Conservation (phyloP, 2,329 filamentous ascomycete species). For the Fusarium penzigii region DNA sequence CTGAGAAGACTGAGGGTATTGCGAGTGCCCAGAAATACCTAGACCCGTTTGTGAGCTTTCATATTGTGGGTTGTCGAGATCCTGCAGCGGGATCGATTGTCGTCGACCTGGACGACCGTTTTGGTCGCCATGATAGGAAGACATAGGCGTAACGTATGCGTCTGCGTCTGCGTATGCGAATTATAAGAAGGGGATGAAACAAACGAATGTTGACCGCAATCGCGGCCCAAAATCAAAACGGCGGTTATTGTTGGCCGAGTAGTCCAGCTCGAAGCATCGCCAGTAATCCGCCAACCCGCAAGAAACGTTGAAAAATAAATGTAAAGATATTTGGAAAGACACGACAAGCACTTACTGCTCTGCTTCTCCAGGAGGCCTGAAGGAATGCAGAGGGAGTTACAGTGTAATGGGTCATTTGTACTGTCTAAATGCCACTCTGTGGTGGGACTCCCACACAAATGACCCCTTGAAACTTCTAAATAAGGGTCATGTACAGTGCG, state of each 20-base stretch:
- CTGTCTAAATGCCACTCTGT: conserved; percentile 16
- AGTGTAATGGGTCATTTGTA: conserved; percentile 11
- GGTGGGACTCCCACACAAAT: conserved; percentile 2
- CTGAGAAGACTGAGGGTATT: conserved; percentile 7
- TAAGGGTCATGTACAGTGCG: conserved; percentile 25
- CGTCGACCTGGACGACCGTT: conserved; percentile 29
- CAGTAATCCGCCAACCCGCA: conserved; percentile 7
- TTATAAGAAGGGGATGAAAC: conserved; percentile 5
- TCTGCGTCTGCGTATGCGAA: not conserved
- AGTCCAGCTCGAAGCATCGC: conserved; percentile 22
- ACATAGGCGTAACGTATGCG: conserved; percentile 26
- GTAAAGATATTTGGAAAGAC: conserved; percentile 14
- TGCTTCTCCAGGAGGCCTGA: conserved; percentile 25
- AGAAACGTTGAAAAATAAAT: conserved; percentile 15
- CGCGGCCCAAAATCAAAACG: conserved; percentile 26
- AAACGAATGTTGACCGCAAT: conserved; percentile 18
- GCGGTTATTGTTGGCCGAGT: conserved; percentile 4
- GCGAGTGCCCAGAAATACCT: conserved; percentile 9
- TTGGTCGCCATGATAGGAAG: conserved; percentile 29
- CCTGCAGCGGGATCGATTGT: conserved; percentile 70
- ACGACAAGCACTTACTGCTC: conserved; percentile 1
- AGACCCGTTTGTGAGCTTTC: conserved; percentile 10
- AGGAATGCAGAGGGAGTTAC: conserved; percentile 13
- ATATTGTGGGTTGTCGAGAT: conserved; percentile 43
- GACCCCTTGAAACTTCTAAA: conserved; percentile 25